These are phyloP conservation scores for Aureobasidium uvarum DNA, from an alignment of 2,329 filamentous ascomycete genomes.

Conservation along the genomic window DNA sequence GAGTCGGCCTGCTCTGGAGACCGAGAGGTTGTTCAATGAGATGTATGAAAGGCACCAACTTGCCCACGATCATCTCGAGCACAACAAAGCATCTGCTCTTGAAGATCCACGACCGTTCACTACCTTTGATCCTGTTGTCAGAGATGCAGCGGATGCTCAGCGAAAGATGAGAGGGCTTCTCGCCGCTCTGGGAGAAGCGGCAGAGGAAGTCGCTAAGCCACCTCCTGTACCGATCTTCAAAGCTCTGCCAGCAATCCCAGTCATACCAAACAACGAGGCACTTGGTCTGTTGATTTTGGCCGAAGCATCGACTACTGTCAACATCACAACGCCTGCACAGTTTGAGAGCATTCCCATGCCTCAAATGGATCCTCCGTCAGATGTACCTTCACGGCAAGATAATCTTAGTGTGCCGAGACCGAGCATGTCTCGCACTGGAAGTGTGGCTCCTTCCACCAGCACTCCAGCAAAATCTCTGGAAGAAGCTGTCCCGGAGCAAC, in stretches of 20 bases:
- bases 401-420: constrained; percentile 21
- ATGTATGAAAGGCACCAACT: constrained; percentile 32
- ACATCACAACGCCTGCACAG: not conserved
- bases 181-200: constrained; percentile 39
- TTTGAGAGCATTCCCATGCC: not conserved
- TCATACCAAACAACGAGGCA: constrained; percentile 46
- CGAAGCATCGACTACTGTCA: constrained; percentile 35
- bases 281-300: constrained; percentile 43
- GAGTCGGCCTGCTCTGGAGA: constrained; percentile 44
- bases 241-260: constrained; percentile 29
- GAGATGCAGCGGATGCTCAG: constrained; percentile 43
- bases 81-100: constrained; percentile 27
- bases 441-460: not conserved
- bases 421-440: constrained; percentile 21
- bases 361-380: not conserved
- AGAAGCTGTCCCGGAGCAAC: constrained; percentile 3
- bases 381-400: constrained; percentile 5
- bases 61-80: constrained; percentile 20
- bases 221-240: constrained; percentile 27
- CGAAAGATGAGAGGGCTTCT: constrained; percentile 38
- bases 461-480: not conserved
- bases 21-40: constrained; percentile 40
- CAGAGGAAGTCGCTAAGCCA: constrained; percentile 28
- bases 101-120: constrained; percentile 40
- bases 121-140: constrained; percentile 43